phyloP scores from a whole-genome alignment of 2,329 filamentous ascomycete genomes.

The Penicillium capsulatum region DNA sequence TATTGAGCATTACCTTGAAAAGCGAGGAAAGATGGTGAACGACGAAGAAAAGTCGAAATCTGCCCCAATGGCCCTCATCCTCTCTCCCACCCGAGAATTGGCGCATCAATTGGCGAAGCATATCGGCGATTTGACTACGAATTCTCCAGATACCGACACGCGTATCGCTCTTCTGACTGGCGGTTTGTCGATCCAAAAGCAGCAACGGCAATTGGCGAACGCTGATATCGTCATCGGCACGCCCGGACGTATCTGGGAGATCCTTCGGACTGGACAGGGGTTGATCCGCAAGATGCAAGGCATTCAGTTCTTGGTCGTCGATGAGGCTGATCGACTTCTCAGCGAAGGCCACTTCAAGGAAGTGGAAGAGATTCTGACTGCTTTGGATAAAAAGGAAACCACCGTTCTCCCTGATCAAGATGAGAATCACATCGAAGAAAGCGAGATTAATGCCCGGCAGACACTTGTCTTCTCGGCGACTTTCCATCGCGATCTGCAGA shows the following conservation, averaged over 20 bases:
- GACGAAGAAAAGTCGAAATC: constrained; percentile 41
- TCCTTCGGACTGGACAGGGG: constrained; percentile 70
- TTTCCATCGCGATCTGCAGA: constrained; percentile 85
- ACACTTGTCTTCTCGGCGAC: constrained; percentile 96
- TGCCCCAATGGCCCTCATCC: constrained; percentile 67
- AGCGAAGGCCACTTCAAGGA: constrained; percentile 96
- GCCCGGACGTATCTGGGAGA: constrained; percentile 89
- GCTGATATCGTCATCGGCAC: constrained; percentile 94
- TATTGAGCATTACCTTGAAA: constrained; percentile 71
- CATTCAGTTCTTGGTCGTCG: constrained; percentile 79
- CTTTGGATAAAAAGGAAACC: constrained; percentile 64
- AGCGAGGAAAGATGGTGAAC: constrained; percentile 32
- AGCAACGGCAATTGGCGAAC: constrained; percentile 74
- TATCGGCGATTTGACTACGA: constrained; percentile 67
- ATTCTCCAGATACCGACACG: constrained; percentile 57
- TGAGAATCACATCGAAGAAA: constrained; percentile 40
- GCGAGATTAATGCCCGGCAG: constrained; percentile 56
- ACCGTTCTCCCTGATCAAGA: constrained; percentile 28
- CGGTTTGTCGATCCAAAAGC: constrained; percentile 90
- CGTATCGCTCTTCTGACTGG: constrained; percentile 82
- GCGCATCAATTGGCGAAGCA: constrained; percentile 88
- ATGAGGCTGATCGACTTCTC: constrained; percentile 88
- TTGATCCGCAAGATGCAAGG: constrained; percentile 66
- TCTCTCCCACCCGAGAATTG: constrained; percentile 88
- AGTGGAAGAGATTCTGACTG: constrained; percentile 77